phyloP scores from a whole-genome alignment of 257 asterid species.

The Solanum bulbocastanum region DNA sequence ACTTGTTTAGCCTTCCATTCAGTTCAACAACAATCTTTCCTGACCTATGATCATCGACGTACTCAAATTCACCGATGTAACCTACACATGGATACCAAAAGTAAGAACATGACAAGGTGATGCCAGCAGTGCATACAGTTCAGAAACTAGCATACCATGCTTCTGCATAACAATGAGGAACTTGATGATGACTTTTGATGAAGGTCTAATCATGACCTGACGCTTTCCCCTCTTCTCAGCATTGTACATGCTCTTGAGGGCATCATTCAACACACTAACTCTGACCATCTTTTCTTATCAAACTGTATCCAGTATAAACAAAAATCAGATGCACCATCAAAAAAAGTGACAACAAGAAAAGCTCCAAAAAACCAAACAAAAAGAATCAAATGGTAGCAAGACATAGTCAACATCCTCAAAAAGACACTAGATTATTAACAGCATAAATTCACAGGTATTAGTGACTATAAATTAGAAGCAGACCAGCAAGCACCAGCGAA shows the following conservation, averaged over 20 bases:
- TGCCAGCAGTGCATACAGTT: background rate
- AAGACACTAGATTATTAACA: background rate
- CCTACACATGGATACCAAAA: background rate
- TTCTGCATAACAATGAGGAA: background rate
- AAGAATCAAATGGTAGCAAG: background rate
- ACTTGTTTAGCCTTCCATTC: background rate
- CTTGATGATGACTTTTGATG: background rate
- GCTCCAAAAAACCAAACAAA: background rate
- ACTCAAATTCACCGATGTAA: background rate
- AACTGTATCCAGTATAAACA: background rate
- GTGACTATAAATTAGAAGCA: background rate
- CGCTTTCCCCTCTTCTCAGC: background rate
- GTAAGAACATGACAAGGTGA: background rate
- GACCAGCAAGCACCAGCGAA: background rate
- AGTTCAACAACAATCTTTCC: background rate
- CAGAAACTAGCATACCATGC: background rate
- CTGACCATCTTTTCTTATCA: background rate
- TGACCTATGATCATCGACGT: background rate
- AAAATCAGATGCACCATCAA: background rate
- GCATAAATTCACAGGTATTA: background rate
- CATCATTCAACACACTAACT: background rate
- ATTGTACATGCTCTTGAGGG: background rate
- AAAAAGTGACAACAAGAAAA: background rate
- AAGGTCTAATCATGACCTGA: background rate
- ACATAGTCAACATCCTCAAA: background rate